Conservation (phyloP, 2,329 filamentous ascomycete species). For the Lecanoromycetidae sp. region DNA sequence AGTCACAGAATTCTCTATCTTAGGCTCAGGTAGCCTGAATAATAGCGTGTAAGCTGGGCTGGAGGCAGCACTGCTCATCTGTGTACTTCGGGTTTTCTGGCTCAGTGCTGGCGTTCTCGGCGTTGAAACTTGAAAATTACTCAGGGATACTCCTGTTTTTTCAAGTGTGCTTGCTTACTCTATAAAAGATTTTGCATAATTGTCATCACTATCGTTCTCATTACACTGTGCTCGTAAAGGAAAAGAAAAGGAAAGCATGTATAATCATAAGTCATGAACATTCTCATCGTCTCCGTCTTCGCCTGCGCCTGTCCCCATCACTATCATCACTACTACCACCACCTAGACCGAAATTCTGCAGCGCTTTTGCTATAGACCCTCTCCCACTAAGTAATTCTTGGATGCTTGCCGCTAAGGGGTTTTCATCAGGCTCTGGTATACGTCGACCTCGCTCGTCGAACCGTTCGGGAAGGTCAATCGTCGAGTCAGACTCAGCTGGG, state of each 20-base stretch:
- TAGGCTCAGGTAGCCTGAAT: no score
- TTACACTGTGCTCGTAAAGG: not conserved
- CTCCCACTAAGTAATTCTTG: constrained; percentile 28
- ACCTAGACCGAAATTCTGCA: constrained; percentile 22
- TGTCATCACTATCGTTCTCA: not conserved
- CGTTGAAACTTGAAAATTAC: no score
- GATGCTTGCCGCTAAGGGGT: constrained; percentile 26
- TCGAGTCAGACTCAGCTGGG: constrained; percentile 30
- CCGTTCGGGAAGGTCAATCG: constrained; percentile 32
- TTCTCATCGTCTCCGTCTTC: constrained; percentile 6
- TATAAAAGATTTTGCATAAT: not conserved
- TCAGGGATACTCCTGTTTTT: no score
- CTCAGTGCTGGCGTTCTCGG: no score
- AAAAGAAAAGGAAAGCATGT: not conserved
- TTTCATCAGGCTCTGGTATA: constrained; percentile 24
- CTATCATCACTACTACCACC: constrained; percentile 13
- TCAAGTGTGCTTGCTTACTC: not conserved
- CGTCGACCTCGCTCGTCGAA: constrained; percentile 32
- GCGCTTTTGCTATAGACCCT: constrained; percentile 20
- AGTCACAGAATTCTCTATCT: no score
- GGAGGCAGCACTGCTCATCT: no score
- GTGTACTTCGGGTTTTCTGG: no score
- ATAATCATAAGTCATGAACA: not conserved
- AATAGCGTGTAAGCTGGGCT: no score
- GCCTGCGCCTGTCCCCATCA: constrained; percentile 8